phyloP scores from a whole-genome alignment of 371 early-diverging fungal genomes.

The Saksenaea oblongispora region DNA sequence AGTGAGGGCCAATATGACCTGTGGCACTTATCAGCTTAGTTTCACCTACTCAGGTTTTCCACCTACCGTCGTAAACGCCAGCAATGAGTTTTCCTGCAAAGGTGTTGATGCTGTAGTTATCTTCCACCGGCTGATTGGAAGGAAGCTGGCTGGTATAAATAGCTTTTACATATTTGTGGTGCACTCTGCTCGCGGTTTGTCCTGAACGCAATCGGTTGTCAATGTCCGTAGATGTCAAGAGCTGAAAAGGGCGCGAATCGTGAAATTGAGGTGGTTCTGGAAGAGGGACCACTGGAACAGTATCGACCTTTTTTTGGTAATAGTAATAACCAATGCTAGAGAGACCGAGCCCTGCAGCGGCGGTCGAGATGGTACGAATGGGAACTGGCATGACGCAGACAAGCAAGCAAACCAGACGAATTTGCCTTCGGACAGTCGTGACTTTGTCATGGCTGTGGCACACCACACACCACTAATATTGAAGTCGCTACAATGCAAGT shows the following conservation, averaged over 20 bases:
- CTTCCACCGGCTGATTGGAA: slow-evolving; percentile 51
- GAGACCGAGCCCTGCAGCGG: slow-evolving; percentile 27
- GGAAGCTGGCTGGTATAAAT: slow-evolving; percentile 41
- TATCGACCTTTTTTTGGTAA: not conserved
- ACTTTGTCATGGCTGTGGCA: too few relatives aligned
- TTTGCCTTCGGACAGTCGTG: too few relatives aligned
- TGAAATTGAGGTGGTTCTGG: slow-evolving; percentile 11
- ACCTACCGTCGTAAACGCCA: slow-evolving; percentile 53
- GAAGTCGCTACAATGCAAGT: too few relatives aligned
- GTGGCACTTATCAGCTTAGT: not conserved
- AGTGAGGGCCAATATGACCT: slow-evolving; percentile 51
- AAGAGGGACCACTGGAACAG: not conserved
- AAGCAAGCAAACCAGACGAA: too few relatives aligned
- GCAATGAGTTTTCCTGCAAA: slow-evolving; percentile 34
- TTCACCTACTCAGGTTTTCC: not conserved
- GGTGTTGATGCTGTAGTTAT: slow-evolving; percentile 40
- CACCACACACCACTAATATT: too few relatives aligned
- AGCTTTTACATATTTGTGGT: slow-evolving; percentile 24
- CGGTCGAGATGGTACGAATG: slow-evolving; percentile 24
- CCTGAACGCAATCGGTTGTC: slow-evolving; percentile 30
- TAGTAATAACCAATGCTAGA: slow-evolving; percentile 29
- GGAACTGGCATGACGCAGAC: slow-evolving; percentile 19
- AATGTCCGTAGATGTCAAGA: slow-evolving; percentile 31
- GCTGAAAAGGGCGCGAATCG: slow-evolving; percentile 37
- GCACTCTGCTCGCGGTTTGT: slow-evolving; percentile 24